phyloP scores from a whole-genome alignment of 768 basidiomycete genomes.

The Mycena amicta region DNA sequence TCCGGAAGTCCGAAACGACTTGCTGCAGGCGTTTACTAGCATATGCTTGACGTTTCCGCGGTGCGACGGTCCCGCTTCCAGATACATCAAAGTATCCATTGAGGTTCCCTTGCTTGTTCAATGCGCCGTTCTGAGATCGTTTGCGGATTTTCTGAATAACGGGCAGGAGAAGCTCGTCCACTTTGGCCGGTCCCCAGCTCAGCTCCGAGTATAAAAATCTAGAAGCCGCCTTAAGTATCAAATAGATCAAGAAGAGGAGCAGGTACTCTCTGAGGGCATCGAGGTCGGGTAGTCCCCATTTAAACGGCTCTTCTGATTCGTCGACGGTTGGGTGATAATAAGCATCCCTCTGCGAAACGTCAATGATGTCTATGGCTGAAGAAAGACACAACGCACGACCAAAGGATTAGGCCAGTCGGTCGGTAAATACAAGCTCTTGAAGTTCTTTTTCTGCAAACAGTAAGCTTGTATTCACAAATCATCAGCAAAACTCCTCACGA shows the following conservation, averaged over 20 bases:
- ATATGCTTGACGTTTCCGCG: conserved; percentile 80
- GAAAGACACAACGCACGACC: conserved; percentile 60
- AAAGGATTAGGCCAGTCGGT: conserved; percentile 90
- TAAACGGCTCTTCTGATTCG: conserved; percentile 89
- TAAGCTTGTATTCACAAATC: neutral
- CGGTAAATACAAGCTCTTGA: conserved; percentile 78
- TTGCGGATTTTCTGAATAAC: conserved; percentile 89
- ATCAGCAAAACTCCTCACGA: conserved; percentile 54
- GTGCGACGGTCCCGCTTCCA: conserved; percentile 72
- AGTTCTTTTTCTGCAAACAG: conserved; percentile 77
- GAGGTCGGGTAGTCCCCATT: conserved; percentile 96
- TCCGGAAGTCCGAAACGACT: conserved; percentile 81
- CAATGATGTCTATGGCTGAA: conserved; percentile 3
- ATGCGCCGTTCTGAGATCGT: conserved; percentile 59
- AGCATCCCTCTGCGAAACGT: conserved; percentile 69
- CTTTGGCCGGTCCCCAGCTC: conserved; percentile 79
- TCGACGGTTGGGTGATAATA: conserved; percentile 93
- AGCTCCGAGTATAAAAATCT: conserved; percentile 80
- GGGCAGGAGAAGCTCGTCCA: conserved; percentile 88
- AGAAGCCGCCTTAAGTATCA: conserved; percentile 15
- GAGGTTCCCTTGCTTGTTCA: conserved; percentile 79
- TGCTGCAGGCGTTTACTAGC: conserved; percentile 85
- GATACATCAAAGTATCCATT: conserved; percentile 74
- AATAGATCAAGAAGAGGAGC: neutral
- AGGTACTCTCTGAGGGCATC: conserved; percentile 84